Evolutionary conservation across 164 flowering plant species (phyloP).

Genomic region (Cinnamomum micranthum): DNA sequence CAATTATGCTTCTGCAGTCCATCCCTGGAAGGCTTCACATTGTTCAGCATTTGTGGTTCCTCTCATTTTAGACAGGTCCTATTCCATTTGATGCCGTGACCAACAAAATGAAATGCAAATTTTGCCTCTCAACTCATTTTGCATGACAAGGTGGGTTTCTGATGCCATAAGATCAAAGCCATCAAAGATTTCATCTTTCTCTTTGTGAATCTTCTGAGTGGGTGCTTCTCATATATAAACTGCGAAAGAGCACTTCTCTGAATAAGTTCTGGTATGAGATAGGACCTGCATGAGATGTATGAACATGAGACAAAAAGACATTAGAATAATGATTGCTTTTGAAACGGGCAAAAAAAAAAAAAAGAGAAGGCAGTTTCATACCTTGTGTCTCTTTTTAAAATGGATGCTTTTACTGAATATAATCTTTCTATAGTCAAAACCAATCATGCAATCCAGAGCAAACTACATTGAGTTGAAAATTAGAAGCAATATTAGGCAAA

Average conservation of each 20-base stretch:
- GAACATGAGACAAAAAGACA: too few relatives aligned
- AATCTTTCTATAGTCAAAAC: constrained; percentile 15
- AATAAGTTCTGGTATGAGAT: constrained; percentile 14
- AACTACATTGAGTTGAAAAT: constrained; percentile 13
- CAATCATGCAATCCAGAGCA: constrained; percentile 35
- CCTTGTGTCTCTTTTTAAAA: background rate
- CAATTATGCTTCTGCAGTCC: background rate
- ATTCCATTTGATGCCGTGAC: background rate
- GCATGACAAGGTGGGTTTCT: background rate
- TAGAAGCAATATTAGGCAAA: too few relatives aligned
- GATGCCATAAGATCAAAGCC: background rate
- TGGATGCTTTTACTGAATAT: constrained; percentile 5
- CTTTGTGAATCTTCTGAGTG: background rate
- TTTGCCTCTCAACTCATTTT: background rate
- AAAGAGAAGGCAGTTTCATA: background rate
- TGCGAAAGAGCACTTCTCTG: constrained; percentile 33
- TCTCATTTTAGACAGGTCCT: background rate
- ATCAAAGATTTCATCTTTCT: too few relatives aligned
- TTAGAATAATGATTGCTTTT: background rate
- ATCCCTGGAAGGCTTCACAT: background rate
- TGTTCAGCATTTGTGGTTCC: background rate
- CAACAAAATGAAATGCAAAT: background rate
- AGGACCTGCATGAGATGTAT: constrained; percentile 16
- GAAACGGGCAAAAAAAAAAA: background rate
- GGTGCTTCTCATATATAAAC: constrained; percentile 17